Evolutionary conservation across 257 asterid species (phyloP), one percentile per base, ranked within the genome.

Genomic region (Jacaranda copaia): DNA sequence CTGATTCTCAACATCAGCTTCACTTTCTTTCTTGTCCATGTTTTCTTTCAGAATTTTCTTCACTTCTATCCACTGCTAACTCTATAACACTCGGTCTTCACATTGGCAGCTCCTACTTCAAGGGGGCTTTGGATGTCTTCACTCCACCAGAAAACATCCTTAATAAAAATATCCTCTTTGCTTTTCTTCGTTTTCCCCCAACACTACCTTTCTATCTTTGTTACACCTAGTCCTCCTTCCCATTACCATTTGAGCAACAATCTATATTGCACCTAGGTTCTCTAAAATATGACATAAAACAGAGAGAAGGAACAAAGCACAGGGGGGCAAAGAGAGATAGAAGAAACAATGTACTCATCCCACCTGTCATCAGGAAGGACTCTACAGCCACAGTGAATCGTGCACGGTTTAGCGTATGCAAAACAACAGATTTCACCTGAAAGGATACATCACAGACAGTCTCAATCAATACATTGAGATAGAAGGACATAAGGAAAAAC

Each of bases 301-400:
- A n/a, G 15, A 36, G 43, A 35, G 25, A 77, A 9, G 14, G 15
- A 19, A 9, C 10, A 11, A 40, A 59, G 39, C 10, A 42, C 0
- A 16, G 55, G 8, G n/a, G n/a, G n/a, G n/a, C n/a, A n/a, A 19
- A 16, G 39, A 66, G 64, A 5, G 71, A 56, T n/a, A 70, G 6
- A 53, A 6, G 18, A 78, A n/a, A 10, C 3, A 19, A 35, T 14
- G 57, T 56, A 73, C 20, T 61, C 72, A 43, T 60, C 78, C 52
- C 73, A 90, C 99, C 99, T 83, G 98, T 89, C 81, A 81, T 93
- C 58, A 96, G 91, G 86, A 90, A 96, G 71, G 97, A 89, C 80
- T 96, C 99, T 56, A 86, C 98, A 4, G 99, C 98, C 77, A 96
- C 98, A 64, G 96, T 91, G 73, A 96, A 96, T 87, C 99, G 85